phyloP scores from a whole-genome alignment of 2,329 filamentous ascomycete species.

The Alternaria tenuissima region DNA sequence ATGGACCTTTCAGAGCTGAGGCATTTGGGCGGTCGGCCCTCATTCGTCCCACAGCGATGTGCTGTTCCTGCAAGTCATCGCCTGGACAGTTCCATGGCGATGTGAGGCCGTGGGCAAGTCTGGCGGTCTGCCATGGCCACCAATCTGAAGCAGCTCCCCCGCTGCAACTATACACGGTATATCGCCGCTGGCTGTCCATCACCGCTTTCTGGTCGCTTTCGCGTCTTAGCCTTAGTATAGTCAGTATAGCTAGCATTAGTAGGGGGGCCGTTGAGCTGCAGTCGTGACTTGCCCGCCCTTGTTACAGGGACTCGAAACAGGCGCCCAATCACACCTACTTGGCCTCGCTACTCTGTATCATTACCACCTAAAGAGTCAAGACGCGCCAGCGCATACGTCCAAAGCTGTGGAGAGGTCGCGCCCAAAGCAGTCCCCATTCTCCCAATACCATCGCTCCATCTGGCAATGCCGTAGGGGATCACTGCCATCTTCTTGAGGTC shows the following conservation, averaged over 20 bases:
- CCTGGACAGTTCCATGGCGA: conserved; percentile 9
- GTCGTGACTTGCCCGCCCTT: conserved; percentile 11
- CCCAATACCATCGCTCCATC: conserved; percentile 29
- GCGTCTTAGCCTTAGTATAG: background rate
- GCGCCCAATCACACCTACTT: conserved; percentile 23
- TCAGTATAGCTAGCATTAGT: background rate
- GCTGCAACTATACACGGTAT: background rate
- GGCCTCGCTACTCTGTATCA: conserved; percentile 20
- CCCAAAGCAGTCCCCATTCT: conserved; percentile 26
- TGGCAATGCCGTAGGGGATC: conserved; percentile 30
- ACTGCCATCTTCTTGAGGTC: conserved; percentile 12
- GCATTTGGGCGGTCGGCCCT: conserved; percentile 26
- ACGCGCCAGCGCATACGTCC: conserved; percentile 34
- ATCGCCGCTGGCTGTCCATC: conserved; percentile 1
- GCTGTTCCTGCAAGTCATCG: conserved; percentile 38
- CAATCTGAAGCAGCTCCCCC: conserved; percentile 13
- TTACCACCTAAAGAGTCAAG: conserved; percentile 22
- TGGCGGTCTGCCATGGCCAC: conserved; percentile 26
- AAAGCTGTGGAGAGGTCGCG: conserved; percentile 22
- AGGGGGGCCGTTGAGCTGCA: conserved; percentile 15
- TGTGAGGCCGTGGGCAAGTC: conserved; percentile 4
- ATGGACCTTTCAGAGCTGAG: conserved; percentile 20
- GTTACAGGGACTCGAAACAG: conserved; percentile 17
- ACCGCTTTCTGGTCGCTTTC: background rate
- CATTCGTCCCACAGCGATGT: conserved; percentile 27